Conservation (phyloP, 257 asterid species). For the Jacaranda copaia region DNA sequence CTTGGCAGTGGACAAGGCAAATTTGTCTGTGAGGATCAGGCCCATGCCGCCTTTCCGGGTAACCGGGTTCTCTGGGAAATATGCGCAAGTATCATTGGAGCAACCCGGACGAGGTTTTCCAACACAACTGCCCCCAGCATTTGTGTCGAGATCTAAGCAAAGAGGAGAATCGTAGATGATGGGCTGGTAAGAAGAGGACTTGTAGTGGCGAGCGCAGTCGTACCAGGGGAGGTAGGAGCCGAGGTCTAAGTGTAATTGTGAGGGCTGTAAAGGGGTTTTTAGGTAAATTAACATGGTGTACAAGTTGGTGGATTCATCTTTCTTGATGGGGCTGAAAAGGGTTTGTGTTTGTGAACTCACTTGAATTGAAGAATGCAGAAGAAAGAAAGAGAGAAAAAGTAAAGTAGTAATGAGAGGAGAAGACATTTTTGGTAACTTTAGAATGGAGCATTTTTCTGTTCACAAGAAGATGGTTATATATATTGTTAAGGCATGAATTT, state of each 20-base stretch:
- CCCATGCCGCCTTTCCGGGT: conserved; percentile 34
- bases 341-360: conserved; percentile 3
- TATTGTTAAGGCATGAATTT: background rate
- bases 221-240: conserved; percentile 43
- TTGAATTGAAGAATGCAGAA: background rate
- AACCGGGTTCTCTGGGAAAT: conserved; percentile 41
- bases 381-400: background rate
- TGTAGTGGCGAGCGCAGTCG: conserved; percentile 47
- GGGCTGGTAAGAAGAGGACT: conserved; percentile 43
- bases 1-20: conserved; percentile 28
- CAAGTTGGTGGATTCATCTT: conserved; percentile 39
- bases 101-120: conserved; percentile 42
- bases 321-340: conserved; percentile 36
- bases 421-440: background rate
- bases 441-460: background rate
- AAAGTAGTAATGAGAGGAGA: background rate
- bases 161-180: conserved; percentile 39
- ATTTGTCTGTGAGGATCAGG: conserved; percentile 31
- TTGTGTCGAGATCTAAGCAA: conserved; percentile 22
- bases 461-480: background rate
- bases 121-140: conserved; percentile 18
- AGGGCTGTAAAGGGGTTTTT: conserved; percentile 43
- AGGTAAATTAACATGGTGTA: conserved; percentile 42
- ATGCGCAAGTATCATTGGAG: conserved; percentile 39
- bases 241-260: conserved; percentile 40